Evolutionary conservation across 2,329 filamentous ascomycete species (phyloP), one percentile per base, ranked within the genome.

Genomic region (Neurospora crassa): DNA sequence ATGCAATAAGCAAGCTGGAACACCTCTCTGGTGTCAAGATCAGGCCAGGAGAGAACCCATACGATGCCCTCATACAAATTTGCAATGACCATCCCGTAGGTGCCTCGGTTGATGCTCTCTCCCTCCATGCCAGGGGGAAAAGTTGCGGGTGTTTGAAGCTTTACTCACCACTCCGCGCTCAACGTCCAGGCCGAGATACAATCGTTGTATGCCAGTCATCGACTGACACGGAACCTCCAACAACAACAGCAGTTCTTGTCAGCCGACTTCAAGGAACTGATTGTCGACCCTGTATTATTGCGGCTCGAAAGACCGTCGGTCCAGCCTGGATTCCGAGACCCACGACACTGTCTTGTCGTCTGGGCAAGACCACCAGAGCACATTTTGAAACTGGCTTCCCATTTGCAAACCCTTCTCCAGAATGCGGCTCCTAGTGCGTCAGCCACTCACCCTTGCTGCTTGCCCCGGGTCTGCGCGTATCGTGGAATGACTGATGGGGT

Each of bases 321-420:
- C 43, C 86, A 92, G 74, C 90, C 89, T 0, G 88, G 88, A 0
- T 97, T 91, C 78, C 79, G 84, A 69, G 95, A 98, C 78, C 87
- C 88, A 59, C 85, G 95, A 53, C 86, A 97, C 77, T 96, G 94
- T 78, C 84, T 97, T 12, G 92, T 94, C 0, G 90, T 97, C 78
- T 97, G 94, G 93, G 93, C 92, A 3, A 86, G 94, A 7, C 95
- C 95, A 18, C 92, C 94, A 0, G 81, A 88, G 67, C 88, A 91
- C 75, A 84, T 97, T 20, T 84, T 91, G 67, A 82, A 86, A 24
- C 81, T 98, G 72, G 88, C 95, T 2, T 81, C 83, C 2, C 85
- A 86, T 71, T 82, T 97, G 40, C 95, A 97, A 80, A 80, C 85
- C 68, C 85, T 88, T 76, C 82, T 96, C 68, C 83, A 84, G 71